Evolutionary conservation across 305 asterid genomes (phyloP), one percentile per base, ranked within the genome.

Genomic region (Rubia balearica): DNA sequence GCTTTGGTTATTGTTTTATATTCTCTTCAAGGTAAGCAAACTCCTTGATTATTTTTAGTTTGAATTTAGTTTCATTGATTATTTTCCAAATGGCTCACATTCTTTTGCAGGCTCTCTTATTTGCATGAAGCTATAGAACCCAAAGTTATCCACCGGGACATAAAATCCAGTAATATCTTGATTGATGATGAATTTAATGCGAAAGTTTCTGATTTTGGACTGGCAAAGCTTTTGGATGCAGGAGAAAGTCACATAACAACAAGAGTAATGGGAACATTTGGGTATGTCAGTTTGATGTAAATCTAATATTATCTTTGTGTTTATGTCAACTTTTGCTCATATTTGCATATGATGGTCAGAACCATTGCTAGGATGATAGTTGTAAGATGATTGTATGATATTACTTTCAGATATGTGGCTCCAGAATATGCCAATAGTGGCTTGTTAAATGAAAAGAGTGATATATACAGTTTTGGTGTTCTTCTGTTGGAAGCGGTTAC

Each of bases 251-350:
- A 95, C 80, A 88, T 95, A 70, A 87, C 96, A 8, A 95, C 99
- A 40, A 86, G 99, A 82, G 99, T 95, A 71, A 95, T 95, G 99
- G 99, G 99, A 65, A 95, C 99, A 72, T 95, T 91, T 71, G 99
- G 99, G 99, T 94, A 84, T 46, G 13, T 68, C 74, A 56, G 67
- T 67, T 59, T 73, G 38, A 19, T 21, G 42, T 73, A 73, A 62
- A 24, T 62, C 65, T 45, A 8, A 38, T 67, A 13, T 9, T 33
- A 59, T 60, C 61, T 69, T 62, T 40, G 22, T 41, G 38, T 9
- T 55, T 21, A 16, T 67, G 45, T 42, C 48, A 36, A 17, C 24
- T 2, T 55, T 2, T 36, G 65, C 27, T 11, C 8, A 13, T 49
- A 43, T 42, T 33, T 41, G 21, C 51, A 16, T 16, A 14, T 61